Conservation (phyloP, 371 early-diverging fungal species). For the Aphelidium insulamus region DNA sequence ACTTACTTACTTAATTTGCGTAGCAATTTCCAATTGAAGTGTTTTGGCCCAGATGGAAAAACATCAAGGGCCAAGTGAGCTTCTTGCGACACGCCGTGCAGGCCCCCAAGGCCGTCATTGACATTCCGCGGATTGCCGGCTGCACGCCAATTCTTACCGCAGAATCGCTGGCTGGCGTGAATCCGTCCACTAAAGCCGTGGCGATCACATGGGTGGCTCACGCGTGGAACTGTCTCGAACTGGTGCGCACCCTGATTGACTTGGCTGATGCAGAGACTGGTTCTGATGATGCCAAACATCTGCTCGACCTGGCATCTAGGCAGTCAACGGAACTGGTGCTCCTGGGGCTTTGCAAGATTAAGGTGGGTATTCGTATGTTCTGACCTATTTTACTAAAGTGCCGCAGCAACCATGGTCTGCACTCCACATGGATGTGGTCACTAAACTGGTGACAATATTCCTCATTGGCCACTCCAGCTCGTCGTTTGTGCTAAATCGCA, state of each 20-base stretch:
- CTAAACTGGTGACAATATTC: conserved; percentile 36
- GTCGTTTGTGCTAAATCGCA: conserved; percentile 37
- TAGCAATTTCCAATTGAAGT: conserved; percentile 36
- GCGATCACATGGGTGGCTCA: conserved; percentile 24
- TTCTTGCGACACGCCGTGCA: conserved; percentile 37
- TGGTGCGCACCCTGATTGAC: conserved; percentile 39
- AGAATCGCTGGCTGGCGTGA: conserved; percentile 26
- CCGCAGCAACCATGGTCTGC: conserved; percentile 26
- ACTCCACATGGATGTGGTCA: conserved; percentile 40
- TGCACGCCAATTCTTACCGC: conserved; percentile 6
- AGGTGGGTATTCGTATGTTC: conserved; percentile 8
- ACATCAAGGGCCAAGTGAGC: conserved; percentile 41
- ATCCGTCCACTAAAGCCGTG: conserved; percentile 17
- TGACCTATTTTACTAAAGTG: not conserved
- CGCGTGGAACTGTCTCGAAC: conserved; percentile 50
- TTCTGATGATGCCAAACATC: conserved; percentile 31
- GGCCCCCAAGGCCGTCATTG: conserved; percentile 25
- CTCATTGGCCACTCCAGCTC: conserved; percentile 41
- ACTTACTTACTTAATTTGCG: not conserved
- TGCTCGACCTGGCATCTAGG: conserved; percentile 37
- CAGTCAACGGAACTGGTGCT: conserved; percentile 50
- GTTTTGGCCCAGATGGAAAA: conserved; percentile 52
- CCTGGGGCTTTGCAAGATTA: conserved; percentile 46
- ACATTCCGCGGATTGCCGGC: conserved; percentile 1
- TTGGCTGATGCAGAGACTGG: conserved; percentile 31